A percentile compares a stretch with the other conserved stretches of the same genome.
Evolutionary conservation across 257 asterid genomes (phyloP).

Genomic region (Dorcoceras hygrometricum): DNA sequence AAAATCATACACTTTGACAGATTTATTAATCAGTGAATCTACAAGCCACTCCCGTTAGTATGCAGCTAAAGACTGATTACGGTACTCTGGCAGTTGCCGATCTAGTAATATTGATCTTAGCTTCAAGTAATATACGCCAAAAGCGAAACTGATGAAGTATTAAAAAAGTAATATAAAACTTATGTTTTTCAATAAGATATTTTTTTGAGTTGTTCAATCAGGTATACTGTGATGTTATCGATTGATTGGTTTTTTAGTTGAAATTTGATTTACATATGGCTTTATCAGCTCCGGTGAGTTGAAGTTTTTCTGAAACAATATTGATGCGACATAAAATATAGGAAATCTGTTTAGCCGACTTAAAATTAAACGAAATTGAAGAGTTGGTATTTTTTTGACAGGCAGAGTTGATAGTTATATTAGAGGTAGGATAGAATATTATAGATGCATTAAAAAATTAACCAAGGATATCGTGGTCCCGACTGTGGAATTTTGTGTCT

Average conservation of each 20-base stretch:
- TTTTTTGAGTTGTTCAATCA: no score
- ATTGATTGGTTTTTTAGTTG: not conserved
- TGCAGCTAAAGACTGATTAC: not conserved
- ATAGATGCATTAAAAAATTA: not conserved
- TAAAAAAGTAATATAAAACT: no score
- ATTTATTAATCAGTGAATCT: not conserved
- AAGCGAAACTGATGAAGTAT: not conserved
- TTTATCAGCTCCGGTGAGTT: not conserved
- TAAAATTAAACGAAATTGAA: not conserved
- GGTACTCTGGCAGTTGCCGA: not conserved
- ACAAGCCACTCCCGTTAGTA: not conserved
- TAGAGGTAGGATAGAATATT: not conserved
- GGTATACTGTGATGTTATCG: not conserved
- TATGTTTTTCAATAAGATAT: no score
- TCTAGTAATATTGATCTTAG: not conserved
- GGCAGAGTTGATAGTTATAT: not conserved
- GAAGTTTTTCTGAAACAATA: not conserved
- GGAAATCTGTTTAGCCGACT: not conserved
- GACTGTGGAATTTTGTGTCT: conserved; percentile 13
- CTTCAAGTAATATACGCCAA: not conserved
- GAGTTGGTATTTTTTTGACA: no score
- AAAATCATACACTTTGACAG: not conserved
- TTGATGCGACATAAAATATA: not conserved
- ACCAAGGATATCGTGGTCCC: not conserved
- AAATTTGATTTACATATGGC: not conserved